Base-by-base conservation (phyloP, 441 rosid species). In the Cnidoscolus chayamansa region DNA sequence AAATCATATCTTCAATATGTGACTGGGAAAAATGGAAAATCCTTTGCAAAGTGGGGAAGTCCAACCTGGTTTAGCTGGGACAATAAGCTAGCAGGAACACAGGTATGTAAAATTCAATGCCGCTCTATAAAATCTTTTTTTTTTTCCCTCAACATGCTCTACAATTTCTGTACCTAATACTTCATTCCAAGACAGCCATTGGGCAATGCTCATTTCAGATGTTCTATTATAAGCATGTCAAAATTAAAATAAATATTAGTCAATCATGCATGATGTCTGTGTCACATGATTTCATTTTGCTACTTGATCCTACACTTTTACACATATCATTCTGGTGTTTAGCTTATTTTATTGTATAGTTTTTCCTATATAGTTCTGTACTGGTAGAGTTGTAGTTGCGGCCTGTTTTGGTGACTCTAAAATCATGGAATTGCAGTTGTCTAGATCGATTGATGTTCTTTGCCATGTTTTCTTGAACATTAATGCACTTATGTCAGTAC, bases 1-100 rank as follows among this genome's bases (percentile, higher is more conserved):
- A 78, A 78, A 66, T 72, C 91, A 20, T 90, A 91, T 72, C 91
- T 93, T 40, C 86, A 85, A 47, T 95, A 87, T 65, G 99, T 84
- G 35, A 71, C 85, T 31, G 86, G 82, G 17, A 32, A 77, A 17
- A 80, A 91, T 43, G 99, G 98, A 69, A 70, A 85, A 1, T 81
- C 71, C 13, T 95, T 79, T 80, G 97, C 94, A 32, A 75, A 87
- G 10, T 91, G 86, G 78, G 98, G 94, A 43, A 91, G 81, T 74
- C 97, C 99, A 0, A 87, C 86, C 53, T 95, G 98, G 97, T 95
- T 95, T 72, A 91, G 95, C 75, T 95, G 99, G 99, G 98, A 95
- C 72, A 84, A 90, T 67, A 95, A 95, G 83, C 97, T 85, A 78
- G 95, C 99, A 10, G 99, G 96, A 75, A 81, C 89, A 31, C 97